Conservation (phyloP, 768 basidiomycete genomes). For the Coprinellus micaceus region DNA sequence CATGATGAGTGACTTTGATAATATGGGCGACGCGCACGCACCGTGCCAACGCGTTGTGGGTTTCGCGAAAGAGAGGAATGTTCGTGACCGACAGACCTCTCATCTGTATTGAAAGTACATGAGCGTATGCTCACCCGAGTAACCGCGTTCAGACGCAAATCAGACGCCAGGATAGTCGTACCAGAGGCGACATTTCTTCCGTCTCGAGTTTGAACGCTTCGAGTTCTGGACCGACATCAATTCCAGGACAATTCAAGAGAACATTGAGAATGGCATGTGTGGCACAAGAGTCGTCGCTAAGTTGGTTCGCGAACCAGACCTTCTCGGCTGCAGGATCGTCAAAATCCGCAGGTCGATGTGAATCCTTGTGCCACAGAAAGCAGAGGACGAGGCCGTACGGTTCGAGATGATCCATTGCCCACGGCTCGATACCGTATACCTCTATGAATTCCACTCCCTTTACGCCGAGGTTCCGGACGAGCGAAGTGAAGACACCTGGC, state of each 20-base stretch:
- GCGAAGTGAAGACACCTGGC: constrained; percentile 55
- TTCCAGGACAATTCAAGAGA: constrained; percentile 49
- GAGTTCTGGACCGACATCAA: constrained; percentile 47
- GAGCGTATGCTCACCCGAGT: background rate
- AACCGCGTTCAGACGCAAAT: constrained; percentile 1
- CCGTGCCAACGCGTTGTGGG: constrained; percentile 61
- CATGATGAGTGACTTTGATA: constrained; percentile 2
- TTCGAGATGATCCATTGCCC: constrained; percentile 56
- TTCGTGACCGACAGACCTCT: constrained; percentile 61
- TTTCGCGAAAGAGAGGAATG: constrained; percentile 47
- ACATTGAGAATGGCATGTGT: constrained; percentile 62
- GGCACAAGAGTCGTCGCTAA: constrained; percentile 63
- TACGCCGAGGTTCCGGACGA: constrained; percentile 53
- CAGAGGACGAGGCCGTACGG: constrained; percentile 63
- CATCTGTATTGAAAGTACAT: constrained; percentile 39
- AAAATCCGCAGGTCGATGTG: constrained; percentile 42
- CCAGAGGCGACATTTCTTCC: constrained; percentile 53
- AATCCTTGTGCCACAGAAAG: constrained; percentile 53
- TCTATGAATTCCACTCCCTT: constrained; percentile 52
- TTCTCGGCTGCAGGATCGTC: constrained; percentile 51
- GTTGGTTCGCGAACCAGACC: constrained; percentile 69
- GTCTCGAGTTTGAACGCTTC: constrained; percentile 47
- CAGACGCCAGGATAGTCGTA: constrained; percentile 24
- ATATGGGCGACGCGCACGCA: constrained; percentile 19
- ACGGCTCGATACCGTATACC: constrained; percentile 60